Percentiles rank a stretch among this genome's conserved stretches.
phyloP scores from a whole-genome alignment of 805 yeast genomes.

The Pichia rugopelliculosa region DNA sequence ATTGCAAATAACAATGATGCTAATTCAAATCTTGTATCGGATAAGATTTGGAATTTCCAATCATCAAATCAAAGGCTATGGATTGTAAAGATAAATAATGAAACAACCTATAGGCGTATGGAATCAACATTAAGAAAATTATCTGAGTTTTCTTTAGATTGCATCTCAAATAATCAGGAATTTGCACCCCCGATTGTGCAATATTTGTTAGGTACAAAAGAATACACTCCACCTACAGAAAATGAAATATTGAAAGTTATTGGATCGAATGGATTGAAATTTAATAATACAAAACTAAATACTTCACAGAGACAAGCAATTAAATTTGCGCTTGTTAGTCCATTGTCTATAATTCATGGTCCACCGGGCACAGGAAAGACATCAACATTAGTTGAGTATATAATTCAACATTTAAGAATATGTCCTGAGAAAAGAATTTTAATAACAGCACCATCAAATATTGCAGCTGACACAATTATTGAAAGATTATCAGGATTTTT shows the following conservation, averaged over 20 bases:
- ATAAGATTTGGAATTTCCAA: conserved; percentile 6
- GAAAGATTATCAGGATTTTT: conserved; percentile 49
- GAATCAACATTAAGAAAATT: conserved; percentile 65
- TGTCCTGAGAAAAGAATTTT: conserved; percentile 41
- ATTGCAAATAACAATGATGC: conserved; percentile 27
- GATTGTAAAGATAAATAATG: conserved; percentile 61
- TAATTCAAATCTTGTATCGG: not conserved
- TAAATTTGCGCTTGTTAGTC: conserved; percentile 52
- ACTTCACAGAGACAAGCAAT: conserved; percentile 71
- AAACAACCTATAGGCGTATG: conserved; percentile 73
- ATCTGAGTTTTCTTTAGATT: conserved; percentile 34
- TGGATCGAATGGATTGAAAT: conserved; percentile 12
- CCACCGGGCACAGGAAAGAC: conserved; percentile 88
- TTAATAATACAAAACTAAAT: conserved; percentile 44
- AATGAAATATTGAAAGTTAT: not conserved
- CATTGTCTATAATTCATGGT: conserved; percentile 57
- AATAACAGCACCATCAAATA: conserved; percentile 92
- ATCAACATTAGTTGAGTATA: conserved; percentile 72
- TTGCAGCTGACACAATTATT: conserved; percentile 83
- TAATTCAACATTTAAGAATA: conserved; percentile 52
- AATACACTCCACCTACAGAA: conserved; percentile 26
- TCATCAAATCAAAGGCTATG: conserved; percentile 35
- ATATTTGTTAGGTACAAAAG: conserved; percentile 38
- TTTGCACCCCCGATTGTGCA: conserved; percentile 29
- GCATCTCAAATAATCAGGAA: conserved; percentile 22